Conservation (phyloP, 306 rosid genomes). For the Quercus glauca region DNA sequence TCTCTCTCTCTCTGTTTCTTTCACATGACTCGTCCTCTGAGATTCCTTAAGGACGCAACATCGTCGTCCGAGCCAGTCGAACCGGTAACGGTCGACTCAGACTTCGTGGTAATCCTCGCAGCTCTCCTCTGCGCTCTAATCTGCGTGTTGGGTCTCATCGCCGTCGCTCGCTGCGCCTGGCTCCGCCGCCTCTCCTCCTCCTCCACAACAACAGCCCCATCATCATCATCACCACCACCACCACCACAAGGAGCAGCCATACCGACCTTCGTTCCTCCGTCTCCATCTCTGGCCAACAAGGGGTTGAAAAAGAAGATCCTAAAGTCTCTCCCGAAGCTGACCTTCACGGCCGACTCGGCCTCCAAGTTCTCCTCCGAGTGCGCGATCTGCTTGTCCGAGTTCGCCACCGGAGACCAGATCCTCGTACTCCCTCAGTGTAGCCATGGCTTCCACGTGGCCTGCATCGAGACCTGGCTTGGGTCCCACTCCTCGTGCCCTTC, state of each 20-base stretch:
- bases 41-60: constrained; percentile 47
- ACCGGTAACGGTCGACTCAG: constrained; percentile 40
- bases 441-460: constrained; percentile 66
- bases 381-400: constrained; percentile 68
- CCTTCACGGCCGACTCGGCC: constrained; percentile 48
- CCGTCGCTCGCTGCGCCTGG: constrained; percentile 78
- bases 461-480: constrained; percentile 83
- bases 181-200: constrained; percentile 49
- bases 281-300: constrained; percentile 48
- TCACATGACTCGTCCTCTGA: constrained; percentile 62
- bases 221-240: neutral
- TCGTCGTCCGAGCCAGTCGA: neutral
- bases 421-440: constrained; percentile 79
- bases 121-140: constrained; percentile 82
- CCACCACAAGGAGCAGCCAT: neutral
- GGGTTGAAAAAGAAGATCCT: constrained; percentile 75
- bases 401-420: constrained; percentile 66
- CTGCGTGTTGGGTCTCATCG: constrained; percentile 69
- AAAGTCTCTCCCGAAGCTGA: constrained; percentile 65
- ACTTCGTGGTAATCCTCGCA: constrained; percentile 66
- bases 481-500: constrained; percentile 80
- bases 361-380: constrained; percentile 57
- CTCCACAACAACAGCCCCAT: neutral
- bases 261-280: constrained; percentile 7
- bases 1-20: constrained; percentile 6